Evolutionary conservation across 106 monocot species (phyloP).

Genomic region (Vanilla planifolia): DNA sequence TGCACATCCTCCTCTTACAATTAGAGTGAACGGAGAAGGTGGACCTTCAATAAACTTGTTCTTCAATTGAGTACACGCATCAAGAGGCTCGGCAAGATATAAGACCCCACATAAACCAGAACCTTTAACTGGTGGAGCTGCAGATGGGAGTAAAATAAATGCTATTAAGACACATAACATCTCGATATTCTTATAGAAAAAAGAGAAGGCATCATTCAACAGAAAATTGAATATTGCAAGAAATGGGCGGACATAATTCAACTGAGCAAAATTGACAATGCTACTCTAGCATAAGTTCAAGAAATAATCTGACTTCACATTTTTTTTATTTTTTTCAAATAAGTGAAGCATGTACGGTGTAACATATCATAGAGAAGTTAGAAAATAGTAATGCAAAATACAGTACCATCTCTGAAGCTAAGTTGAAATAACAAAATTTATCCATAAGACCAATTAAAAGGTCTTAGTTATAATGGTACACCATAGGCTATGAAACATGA

Average conservation of each 20-base stretch:
- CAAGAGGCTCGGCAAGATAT: constrained; percentile 68
- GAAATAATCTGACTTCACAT: too few relatives aligned
- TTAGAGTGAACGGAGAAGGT: constrained; percentile 56
- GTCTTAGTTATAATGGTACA: too few relatives aligned
- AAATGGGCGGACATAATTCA: not conserved
- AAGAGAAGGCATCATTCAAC: not conserved
- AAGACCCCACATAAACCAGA: constrained; percentile 61
- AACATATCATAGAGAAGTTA: too few relatives aligned
- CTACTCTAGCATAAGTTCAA: too few relatives aligned
- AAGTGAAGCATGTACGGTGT: too few relatives aligned
- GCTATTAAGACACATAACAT: not conserved
- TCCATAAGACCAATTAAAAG: too few relatives aligned
- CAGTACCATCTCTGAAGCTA: too few relatives aligned
- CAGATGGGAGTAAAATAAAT: constrained; percentile 17
- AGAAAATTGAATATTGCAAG: not conserved
- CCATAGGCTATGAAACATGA: too few relatives aligned
- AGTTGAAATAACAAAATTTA: too few relatives aligned
- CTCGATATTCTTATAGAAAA: not conserved
- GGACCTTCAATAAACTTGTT: constrained; percentile 31
- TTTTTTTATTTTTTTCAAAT: too few relatives aligned
- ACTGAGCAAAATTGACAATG: not conserved
- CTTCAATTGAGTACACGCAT: constrained; percentile 66
- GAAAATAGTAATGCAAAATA: too few relatives aligned
- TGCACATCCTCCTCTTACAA: constrained; percentile 77
- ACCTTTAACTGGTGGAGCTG: constrained; percentile 73